These are phyloP conservation scores for Boletus edulis DNA, from an alignment of 768 basidiomycete genomes.

Conservation along the genomic window DNA sequence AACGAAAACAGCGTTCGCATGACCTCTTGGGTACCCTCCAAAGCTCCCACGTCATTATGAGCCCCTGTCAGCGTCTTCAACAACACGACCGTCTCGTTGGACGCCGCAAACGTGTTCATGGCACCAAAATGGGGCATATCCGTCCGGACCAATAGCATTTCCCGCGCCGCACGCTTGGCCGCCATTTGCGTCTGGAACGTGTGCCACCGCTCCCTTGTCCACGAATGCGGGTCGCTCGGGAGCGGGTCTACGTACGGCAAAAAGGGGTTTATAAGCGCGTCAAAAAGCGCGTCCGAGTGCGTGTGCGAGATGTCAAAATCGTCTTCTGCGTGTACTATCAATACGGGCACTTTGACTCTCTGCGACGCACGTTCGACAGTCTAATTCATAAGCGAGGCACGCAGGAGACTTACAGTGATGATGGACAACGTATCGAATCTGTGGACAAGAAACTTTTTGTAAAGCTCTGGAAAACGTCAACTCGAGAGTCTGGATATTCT, in stretches of 20 bases:
- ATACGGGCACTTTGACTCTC: conserved; percentile 64
- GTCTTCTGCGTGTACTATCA: conserved; percentile 73
- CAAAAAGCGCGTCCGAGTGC: conserved; percentile 69
- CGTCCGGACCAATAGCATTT: conserved; percentile 43
- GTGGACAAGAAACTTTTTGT: conserved; percentile 53
- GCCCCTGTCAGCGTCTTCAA: conserved; percentile 56
- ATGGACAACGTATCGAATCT: conserved; percentile 62
- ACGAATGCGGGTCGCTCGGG: conserved; percentile 26
- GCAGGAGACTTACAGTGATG: conserved; percentile 48
- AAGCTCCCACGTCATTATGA: conserved; percentile 55
- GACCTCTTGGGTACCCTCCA: conserved; percentile 71
- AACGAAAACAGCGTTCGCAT: conserved; percentile 35
- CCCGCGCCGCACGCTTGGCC: conserved; percentile 40
- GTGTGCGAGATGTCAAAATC: conserved; percentile 71
- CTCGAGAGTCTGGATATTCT: not conserved
- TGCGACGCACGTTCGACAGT: conserved; percentile 25
- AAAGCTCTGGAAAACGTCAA: conserved; percentile 40
- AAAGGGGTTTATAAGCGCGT: conserved; percentile 59
- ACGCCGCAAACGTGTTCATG: conserved; percentile 50
- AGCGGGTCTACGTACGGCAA: conserved; percentile 50
- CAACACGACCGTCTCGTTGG: conserved; percentile 49
- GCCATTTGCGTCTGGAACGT: conserved; percentile 38
- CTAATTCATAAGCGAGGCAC: not conserved
- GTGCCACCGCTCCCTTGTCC: conserved; percentile 44
- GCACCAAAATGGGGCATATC: conserved; percentile 49